Percentiles rank a stretch among this genome's conserved stretches.
Evolutionary conservation across 2,329 filamentous ascomycete genomes (phyloP).

Genomic region (Teratosphaeria epicoccoides): DNA sequence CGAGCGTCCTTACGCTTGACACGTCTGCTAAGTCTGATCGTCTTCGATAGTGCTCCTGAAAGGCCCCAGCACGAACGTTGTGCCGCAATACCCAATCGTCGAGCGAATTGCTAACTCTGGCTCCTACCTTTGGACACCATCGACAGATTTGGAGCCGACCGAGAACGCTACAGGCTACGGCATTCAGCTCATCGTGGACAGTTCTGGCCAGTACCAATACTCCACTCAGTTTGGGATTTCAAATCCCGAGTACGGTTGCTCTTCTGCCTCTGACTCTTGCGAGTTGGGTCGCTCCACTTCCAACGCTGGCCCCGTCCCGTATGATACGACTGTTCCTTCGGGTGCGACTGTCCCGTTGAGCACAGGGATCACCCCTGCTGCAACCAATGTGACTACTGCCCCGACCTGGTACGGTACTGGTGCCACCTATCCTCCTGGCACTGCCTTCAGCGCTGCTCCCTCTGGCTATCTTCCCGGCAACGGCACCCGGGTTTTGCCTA

Average conservation of each 20-base stretch:
- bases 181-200: constrained; percentile 50
- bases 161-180: constrained; percentile 42
- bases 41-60: constrained; percentile 40
- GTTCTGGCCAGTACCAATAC: constrained; percentile 51
- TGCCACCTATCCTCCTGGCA: constrained; percentile 3
- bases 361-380: constrained; percentile 14
- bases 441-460: constrained; percentile 12
- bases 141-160: constrained; percentile 31
- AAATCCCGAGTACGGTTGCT: constrained; percentile 19
- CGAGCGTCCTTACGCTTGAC: neutral
- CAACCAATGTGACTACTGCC: constrained; percentile 8
- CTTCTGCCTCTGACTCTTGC: neutral
- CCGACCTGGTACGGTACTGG: constrained; percentile 1
- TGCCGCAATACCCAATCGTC: constrained; percentile 41
- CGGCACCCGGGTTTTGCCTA: constrained; percentile 16
- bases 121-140: constrained; percentile 45
- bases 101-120: constrained; percentile 47
- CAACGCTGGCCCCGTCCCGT: constrained; percentile 11
- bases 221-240: constrained; percentile 53
- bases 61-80: constrained; percentile 46
- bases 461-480: constrained; percentile 22
- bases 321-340: constrained; percentile 13
- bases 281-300: too few species aligned
- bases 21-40: neutral
- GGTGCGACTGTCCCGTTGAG: constrained; percentile 17